Evolutionary conservation across 805 yeast species (phyloP).

Genomic region (Hanseniaspora thailandica): DNA sequence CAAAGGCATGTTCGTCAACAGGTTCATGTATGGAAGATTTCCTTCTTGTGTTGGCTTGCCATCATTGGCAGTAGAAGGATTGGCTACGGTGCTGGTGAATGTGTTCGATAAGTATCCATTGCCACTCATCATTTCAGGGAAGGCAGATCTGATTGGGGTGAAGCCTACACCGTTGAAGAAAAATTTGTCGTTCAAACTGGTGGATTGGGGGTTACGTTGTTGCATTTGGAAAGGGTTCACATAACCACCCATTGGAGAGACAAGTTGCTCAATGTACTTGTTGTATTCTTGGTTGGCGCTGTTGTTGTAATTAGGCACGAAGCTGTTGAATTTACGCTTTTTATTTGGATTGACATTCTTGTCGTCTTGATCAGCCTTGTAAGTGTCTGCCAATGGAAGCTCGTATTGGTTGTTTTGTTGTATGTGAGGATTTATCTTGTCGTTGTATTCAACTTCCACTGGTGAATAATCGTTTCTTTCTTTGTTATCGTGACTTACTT

Average conservation of each 20-base stretch:
- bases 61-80: constrained; percentile 2
- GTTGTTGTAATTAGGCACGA: constrained; percentile 12
- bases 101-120: not conserved
- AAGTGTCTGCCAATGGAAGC: not conserved
- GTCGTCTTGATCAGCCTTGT: not conserved
- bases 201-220: not conserved
- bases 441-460: constrained; percentile 30
- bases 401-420: constrained; percentile 13
- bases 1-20: not conserved
- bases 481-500: not conserved
- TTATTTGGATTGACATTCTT: not conserved
- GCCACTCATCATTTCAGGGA: not conserved
- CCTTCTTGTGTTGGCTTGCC: constrained; percentile 10
- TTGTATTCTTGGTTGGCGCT: constrained; percentile 21
- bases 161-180: constrained; percentile 5
- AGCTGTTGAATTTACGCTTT: constrained; percentile 4
- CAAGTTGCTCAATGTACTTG: constrained; percentile 24
- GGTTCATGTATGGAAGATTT: not conserved
- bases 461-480: constrained; percentile 42
- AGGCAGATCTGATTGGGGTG: constrained; percentile 13
- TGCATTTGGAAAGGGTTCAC: constrained; percentile 17
- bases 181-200: not conserved
- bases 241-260: constrained; percentile 16
- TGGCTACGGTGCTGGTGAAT: constrained; percentile 15
- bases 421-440: not conserved